A percentile compares a stretch with the other conserved stretches of the same genome.
These are phyloP conservation scores for Anthracocystis walkeri DNA, from an alignment of 1,284 basidiomycete genomes.

Conservation along the genomic window DNA sequence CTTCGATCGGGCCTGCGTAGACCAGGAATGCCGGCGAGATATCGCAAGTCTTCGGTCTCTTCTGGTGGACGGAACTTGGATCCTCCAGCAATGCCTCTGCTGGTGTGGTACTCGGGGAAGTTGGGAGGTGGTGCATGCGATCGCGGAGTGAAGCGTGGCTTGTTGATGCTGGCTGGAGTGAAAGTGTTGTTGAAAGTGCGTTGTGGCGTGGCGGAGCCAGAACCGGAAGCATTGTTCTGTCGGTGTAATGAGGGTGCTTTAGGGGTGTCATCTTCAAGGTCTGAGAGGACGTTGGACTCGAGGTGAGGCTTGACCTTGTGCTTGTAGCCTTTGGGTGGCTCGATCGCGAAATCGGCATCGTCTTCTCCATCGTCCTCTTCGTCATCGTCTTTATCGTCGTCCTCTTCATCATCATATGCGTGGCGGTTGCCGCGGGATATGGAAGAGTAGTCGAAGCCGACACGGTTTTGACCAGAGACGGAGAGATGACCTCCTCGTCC, in stretches of 20 bases:
- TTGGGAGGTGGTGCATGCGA: slow-evolving; percentile 23
- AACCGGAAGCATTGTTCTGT: slow-evolving; percentile 9
- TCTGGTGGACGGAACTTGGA: slow-evolving; percentile 44
- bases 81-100: slow-evolving; percentile 21
- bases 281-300: slow-evolving; percentile 21
- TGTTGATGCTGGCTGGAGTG: slow-evolving; percentile 8
- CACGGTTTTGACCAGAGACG: slow-evolving; percentile 45
- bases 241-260: neutral
- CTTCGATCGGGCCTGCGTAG: slow-evolving; percentile 26
- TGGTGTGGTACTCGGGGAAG: slow-evolving; percentile 50
- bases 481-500: slow-evolving; percentile 47
- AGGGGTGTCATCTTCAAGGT: slow-evolving; percentile 9
- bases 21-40: slow-evolving; percentile 52
- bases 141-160: slow-evolving; percentile 26
- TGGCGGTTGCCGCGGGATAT: slow-evolving; percentile 24
- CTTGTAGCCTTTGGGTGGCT: slow-evolving; percentile 35
- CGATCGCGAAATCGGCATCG: slow-evolving; percentile 33
- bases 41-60: slow-evolving; percentile 48
- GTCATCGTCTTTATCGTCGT: slow-evolving; percentile 15
- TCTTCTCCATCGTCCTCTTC: slow-evolving; percentile 19
- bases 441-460: slow-evolving; percentile 48
- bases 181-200: slow-evolving; percentile 6
- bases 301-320: slow-evolving; percentile 49
- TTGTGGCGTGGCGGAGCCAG: slow-evolving; percentile 22
- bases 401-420: slow-evolving; percentile 20